Evolutionary conservation across 768 basidiomycete genomes (phyloP).

Genomic region (Melanogaster broomeanus): DNA sequence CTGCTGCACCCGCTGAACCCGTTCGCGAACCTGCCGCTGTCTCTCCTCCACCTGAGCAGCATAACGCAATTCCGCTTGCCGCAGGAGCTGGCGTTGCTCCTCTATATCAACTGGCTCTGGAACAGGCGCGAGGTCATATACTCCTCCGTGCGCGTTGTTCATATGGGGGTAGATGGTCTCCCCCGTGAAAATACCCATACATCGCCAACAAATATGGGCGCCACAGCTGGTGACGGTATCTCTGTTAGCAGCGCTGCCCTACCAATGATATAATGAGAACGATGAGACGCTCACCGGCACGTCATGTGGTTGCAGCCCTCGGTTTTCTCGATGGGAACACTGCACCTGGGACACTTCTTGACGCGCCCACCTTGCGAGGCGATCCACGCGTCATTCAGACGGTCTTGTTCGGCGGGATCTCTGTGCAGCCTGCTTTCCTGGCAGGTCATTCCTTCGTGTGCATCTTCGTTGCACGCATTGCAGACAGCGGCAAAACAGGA

Average conservation of each 20-base stretch:
- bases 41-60: not conserved
- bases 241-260: not conserved
- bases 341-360: slow-evolving; percentile 73
- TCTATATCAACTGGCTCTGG: slow-evolving; percentile 14
- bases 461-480: slow-evolving; percentile 56
- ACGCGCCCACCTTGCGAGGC: slow-evolving; percentile 52
- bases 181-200: slow-evolving; percentile 42
- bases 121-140: slow-evolving; percentile 16
- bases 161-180: slow-evolving; percentile 41
- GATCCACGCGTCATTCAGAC: slow-evolving; percentile 63
- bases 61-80: slow-evolving; percentile 14
- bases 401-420: slow-evolving; percentile 46
- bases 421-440: slow-evolving; percentile 37
- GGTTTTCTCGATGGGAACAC: slow-evolving; percentile 63
- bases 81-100: slow-evolving; percentile 20
- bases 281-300: slow-evolving; percentile 39
- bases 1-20: not conserved
- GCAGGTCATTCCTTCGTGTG: slow-evolving; percentile 65
- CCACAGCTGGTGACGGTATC: slow-evolving; percentile 53
- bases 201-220: slow-evolving; percentile 78
- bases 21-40: not conserved
- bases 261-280: not conserved
- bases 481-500: slow-evolving; percentile 69
- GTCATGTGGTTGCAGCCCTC: slow-evolving; percentile 83
- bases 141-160: slow-evolving; percentile 32